Conservation (phyloP, 176 grass and related monocot species). For the Oryza rufipogon region DNA sequence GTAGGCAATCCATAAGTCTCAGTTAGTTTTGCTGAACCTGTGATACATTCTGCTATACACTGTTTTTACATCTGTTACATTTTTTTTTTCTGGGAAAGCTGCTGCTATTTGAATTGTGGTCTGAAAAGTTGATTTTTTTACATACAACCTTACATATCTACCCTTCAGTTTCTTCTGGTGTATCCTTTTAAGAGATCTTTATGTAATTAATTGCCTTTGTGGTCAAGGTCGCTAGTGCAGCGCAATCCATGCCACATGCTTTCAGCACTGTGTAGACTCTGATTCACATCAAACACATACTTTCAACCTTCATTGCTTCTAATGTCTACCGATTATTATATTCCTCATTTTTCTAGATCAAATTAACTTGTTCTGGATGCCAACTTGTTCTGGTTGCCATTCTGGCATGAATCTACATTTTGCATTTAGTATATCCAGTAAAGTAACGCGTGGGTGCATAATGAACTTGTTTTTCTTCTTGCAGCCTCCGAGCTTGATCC, state of each 20-base stretch:
- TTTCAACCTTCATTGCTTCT: slow-evolving; percentile 11
- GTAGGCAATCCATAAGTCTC: slow-evolving; percentile 5
- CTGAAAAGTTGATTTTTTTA: neutral
- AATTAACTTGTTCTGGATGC: neutral
- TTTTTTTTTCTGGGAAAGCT: neutral
- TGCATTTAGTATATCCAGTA: slow-evolving; percentile 11
- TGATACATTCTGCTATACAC: neutral
- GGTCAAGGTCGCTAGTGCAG: neutral
- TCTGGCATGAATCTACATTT: slow-evolving; percentile 6
- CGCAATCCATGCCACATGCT: neutral
- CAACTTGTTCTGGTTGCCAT: neutral
- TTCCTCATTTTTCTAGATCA: neutral
- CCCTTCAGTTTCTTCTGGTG: neutral
- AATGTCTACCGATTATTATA: neutral
- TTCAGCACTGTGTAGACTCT: slow-evolving; percentile 11
- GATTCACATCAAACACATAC: neutral
- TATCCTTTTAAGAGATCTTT: slow-evolving; percentile 21
- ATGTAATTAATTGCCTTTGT: slow-evolving; percentile 2
- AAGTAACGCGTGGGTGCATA: slow-evolving; percentile 1
- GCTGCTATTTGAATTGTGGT: slow-evolving; percentile 16
- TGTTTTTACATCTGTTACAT: neutral
- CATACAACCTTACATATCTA: neutral
- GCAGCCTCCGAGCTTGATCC: slow-evolving; percentile 72
- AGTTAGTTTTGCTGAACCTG: slow-evolving; percentile 16
- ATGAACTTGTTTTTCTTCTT: slow-evolving; percentile 19